A percentile compares a stretch with the other conserved stretches of the same genome.
These are phyloP conservation scores for Marasmius tenuissimus DNA, from an alignment of 1,284 basidiomycete genomes.

Conservation along the genomic window DNA sequence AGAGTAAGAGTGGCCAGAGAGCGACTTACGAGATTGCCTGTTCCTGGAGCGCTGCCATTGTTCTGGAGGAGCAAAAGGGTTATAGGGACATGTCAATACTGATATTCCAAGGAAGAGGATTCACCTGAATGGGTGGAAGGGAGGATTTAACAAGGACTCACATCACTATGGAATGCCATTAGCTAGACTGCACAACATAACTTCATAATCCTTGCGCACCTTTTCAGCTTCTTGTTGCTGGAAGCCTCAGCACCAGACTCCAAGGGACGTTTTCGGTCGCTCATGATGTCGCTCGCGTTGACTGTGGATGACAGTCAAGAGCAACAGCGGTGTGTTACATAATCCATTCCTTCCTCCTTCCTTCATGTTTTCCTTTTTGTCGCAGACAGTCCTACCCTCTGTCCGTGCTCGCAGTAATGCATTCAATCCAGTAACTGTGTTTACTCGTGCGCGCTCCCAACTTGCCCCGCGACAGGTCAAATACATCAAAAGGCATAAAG, in stretches of 20 bases:
- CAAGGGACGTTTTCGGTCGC: slow-evolving; percentile 49
- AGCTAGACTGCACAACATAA: slow-evolving; percentile 14
- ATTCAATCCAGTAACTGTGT: slow-evolving; percentile 27
- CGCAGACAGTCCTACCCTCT: slow-evolving; percentile 6
- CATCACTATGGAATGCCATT: slow-evolving; percentile 49
- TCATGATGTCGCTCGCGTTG: slow-evolving; percentile 32
- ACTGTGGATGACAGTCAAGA: slow-evolving; percentile 1
- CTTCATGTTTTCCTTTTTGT: slow-evolving; percentile 15
- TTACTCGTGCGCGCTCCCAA: slow-evolving; percentile 46
- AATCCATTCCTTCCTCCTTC: slow-evolving; percentile 18
- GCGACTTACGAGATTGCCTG: slow-evolving; percentile 40
- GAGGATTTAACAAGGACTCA: slow-evolving; percentile 53
- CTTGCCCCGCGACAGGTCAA: slow-evolving; percentile 84
- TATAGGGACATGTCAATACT: slow-evolving; percentile 66
- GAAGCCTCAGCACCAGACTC: slow-evolving; percentile 51
- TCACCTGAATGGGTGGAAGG: slow-evolving; percentile 58
- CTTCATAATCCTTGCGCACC: slow-evolving; percentile 40
- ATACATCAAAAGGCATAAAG: slow-evolving; percentile 87
- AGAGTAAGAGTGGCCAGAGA: not conserved
- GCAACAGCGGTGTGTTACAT: slow-evolving; percentile 10
- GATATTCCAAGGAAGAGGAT: slow-evolving; percentile 46
- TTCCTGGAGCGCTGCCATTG: slow-evolving; percentile 43
- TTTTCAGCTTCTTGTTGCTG: slow-evolving; percentile 66
- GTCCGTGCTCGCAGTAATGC: not conserved
- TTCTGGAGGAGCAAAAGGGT: slow-evolving; percentile 62